Evolutionary conservation across 2,329 filamentous ascomycete genomes (phyloP), one percentile per base, ranked within the genome.

Genomic region (Pseudophaeomoniella oleicola): DNA sequence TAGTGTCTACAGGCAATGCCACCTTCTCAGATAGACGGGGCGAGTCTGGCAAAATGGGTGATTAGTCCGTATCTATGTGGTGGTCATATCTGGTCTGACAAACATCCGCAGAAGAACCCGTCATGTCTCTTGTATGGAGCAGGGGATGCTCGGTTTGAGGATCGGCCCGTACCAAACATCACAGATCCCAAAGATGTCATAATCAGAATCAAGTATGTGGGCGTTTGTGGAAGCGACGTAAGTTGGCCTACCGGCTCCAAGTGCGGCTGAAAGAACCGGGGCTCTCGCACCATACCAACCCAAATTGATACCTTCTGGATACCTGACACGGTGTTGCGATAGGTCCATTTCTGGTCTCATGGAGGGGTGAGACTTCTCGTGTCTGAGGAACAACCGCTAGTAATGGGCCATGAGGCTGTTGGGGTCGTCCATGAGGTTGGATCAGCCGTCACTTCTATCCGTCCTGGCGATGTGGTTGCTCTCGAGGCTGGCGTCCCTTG

Each of bases 121-220:
- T 62, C 59, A 0, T 56, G 60, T 34, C 47, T 64, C 2, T 52
- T 66, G 1, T 61, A 63, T 38, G 55, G 53, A 2, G 46, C 61
- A 0, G 49, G 52, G 14, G 50, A 55, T 29, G 58, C 57, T 4
- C 51, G 49, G 30, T 48, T 60, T 16, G 55, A 62, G 44, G 55
- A 64, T 35, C 50, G 43, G 5, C 53, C 56, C 1, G 44, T 60
- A 1, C 61, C 62, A 3, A 39, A 44, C 3, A 46, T 62, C 4
- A 39, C 49, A 6, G 48, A 58, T 10, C 50, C 54, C 0, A 47
- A 57, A 37, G 61, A 64, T 43, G 57, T 64, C n/a, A 51, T 66
- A 16, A 49, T 66, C 6, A 55, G 57, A n/a, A 59, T 67, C 29
- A 54, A 56, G 3, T 64, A 56, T 27, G 51, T 60, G 0, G 62